A percentile compares a stretch with the other conserved stretches of the same genome.
Conservation (phyloP, 139 green algal species). For the Coelastrella sp. region DNA sequence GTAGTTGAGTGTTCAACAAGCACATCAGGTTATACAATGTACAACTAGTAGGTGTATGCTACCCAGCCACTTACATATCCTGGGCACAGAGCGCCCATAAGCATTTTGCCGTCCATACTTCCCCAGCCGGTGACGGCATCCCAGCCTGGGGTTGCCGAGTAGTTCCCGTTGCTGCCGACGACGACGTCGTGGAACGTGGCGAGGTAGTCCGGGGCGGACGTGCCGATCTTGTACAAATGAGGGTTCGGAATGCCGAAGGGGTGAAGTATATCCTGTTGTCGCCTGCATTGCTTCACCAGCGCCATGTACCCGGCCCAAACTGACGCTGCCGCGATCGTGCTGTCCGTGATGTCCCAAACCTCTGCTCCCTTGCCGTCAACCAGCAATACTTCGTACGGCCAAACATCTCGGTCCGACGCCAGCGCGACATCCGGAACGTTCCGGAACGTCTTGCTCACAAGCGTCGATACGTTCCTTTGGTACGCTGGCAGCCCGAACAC, state of each 20-base stretch:
- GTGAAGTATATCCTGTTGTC: not conserved
- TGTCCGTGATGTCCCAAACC: not conserved
- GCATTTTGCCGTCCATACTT: not conserved
- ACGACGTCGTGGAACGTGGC: not conserved
- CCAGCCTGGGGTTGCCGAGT: not conserved
- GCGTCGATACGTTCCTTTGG: not conserved
- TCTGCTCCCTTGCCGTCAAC: not conserved
- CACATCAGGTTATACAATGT: not conserved
- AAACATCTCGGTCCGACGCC: not conserved
- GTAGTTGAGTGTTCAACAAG: not conserved
- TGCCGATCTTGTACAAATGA: not conserved
- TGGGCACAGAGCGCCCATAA: not conserved
- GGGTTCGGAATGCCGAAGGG: not conserved
- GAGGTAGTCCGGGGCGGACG: not conserved
- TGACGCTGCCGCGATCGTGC: not conserved
- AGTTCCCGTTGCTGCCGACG: not conserved
- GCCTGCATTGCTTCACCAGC: slow-evolving; percentile 8
- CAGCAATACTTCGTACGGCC: not conserved
- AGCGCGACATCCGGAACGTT: slow-evolving; percentile 9
- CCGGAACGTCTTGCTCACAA: not conserved
- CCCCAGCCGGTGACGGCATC: slow-evolving; percentile 21
- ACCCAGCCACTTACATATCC: slow-evolving; percentile 9
- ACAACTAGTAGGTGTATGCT: not conserved
- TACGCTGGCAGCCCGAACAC: not conserved
- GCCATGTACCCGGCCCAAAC: not conserved